Percentiles rank a stretch among this genome's conserved stretches.
These are phyloP conservation scores for Phaeoacremonium minimum DNA, from an alignment of 2,329 filamentous ascomycete genomes.

Conservation along the genomic window DNA sequence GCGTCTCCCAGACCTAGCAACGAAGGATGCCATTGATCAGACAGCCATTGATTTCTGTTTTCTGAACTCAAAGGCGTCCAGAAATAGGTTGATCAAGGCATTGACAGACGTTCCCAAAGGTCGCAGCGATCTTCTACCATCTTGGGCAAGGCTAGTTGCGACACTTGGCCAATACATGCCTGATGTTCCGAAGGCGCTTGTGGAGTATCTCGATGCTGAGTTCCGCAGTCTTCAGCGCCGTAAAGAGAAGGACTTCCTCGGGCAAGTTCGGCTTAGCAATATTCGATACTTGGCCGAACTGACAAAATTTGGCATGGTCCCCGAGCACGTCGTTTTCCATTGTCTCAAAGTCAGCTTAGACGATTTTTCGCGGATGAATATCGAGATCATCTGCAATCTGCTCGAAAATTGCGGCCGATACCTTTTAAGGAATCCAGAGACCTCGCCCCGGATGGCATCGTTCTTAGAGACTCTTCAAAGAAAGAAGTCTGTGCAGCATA, in stretches of 20 bases:
- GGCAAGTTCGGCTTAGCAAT: conserved; percentile 88
- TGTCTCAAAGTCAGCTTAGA: conserved; percentile 96
- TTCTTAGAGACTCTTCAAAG: conserved; percentile 93
- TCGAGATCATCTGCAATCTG: conserved; percentile 95
- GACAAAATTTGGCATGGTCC: conserved; percentile 96
- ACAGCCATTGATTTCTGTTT: conserved; percentile 97
- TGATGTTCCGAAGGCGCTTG: conserved; percentile 87
- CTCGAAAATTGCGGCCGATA: conserved; percentile 96
- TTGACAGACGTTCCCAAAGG: conserved; percentile 94
- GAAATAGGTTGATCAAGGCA: conserved; percentile 89
- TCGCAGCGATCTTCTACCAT: conserved; percentile 82
- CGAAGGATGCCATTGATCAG: conserved; percentile 87
- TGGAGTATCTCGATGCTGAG: conserved; percentile 90
- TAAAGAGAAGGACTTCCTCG: conserved; percentile 96
- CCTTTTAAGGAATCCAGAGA: conserved; percentile 86
- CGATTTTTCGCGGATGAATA: conserved; percentile 98
- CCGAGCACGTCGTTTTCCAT: conserved; percentile 97
- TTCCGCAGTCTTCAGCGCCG: conserved; percentile 94
- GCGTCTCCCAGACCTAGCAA: conserved; percentile 84
- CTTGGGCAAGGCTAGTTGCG: conserved; percentile 88
- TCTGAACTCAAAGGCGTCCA: conserved; percentile 94
- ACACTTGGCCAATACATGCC: conserved; percentile 92
- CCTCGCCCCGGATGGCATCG: conserved; percentile 84
- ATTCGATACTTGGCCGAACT: conserved; percentile 96
- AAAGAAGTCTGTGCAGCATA: conserved; percentile 92